Conservation (phyloP, 148 eudicot genomes). For the Salicornia ramosissima region DNA sequence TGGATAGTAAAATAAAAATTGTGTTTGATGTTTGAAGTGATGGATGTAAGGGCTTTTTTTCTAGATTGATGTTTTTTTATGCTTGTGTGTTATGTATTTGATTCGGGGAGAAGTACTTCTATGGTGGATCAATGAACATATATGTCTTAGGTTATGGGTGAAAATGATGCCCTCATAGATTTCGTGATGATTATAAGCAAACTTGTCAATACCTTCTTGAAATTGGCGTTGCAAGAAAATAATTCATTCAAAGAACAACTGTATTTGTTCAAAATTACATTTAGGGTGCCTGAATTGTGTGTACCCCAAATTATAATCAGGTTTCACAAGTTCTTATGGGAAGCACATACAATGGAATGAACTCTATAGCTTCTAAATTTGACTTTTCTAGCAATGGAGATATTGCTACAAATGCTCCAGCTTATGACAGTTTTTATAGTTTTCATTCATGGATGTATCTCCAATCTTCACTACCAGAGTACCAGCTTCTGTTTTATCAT, state of each 20-base stretch:
- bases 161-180: background rate
- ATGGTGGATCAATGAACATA: background rate
- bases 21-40: background rate
- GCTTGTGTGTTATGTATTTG: background rate
- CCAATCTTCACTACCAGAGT: constrained; percentile 79
- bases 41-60: background rate
- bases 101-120: background rate
- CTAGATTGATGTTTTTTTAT: background rate
- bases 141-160: background rate
- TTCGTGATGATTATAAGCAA: background rate
- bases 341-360: constrained; percentile 40
- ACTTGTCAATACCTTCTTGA: background rate
- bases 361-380: constrained; percentile 32
- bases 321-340: constrained; percentile 70
- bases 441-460: constrained; percentile 87
- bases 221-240: background rate
- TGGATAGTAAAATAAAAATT: background rate
- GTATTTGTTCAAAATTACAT: background rate
- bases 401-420: constrained; percentile 16
- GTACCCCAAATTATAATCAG: constrained; percentile 35
- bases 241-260: background rate
- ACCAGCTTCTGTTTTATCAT: constrained; percentile 62
- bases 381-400: constrained; percentile 26
- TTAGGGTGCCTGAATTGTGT: constrained; percentile 1
- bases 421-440: constrained; percentile 26